Evolutionary conservation across 345 rosid species (phyloP).

Genomic region (Raphanus sativus): DNA sequence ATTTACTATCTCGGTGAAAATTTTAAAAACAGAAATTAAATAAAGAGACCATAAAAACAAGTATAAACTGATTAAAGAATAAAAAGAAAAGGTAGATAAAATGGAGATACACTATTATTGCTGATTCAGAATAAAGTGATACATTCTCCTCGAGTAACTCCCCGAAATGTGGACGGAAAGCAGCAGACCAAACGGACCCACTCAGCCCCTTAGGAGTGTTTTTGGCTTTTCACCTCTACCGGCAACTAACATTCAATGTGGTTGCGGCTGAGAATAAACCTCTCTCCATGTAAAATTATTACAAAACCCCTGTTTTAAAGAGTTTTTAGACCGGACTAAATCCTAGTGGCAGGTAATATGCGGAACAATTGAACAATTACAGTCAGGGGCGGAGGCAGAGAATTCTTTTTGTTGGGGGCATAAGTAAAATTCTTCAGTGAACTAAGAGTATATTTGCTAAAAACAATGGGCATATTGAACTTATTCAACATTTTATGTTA

Average conservation of each 20-base stretch:
- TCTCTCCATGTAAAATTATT: neutral
- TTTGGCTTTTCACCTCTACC: neutral
- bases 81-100: neutral
- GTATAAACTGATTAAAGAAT: neutral
- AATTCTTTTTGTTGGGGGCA: no score
- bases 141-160: slow-evolving; percentile 39
- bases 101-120: slow-evolving; percentile 6
- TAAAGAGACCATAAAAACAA: neutral
- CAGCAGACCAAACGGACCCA: slow-evolving; percentile 26
- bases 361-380: no score
- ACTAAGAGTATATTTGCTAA: no score
- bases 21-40: neutral
- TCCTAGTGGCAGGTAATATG: no score
- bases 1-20: neutral
- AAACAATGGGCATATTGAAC: no score
- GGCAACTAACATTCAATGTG: slow-evolving; percentile 2
- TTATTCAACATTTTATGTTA: no score
- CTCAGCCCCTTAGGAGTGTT: neutral
- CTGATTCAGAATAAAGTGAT: slow-evolving; percentile 22
- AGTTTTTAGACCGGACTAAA: neutral
- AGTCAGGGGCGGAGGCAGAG: no score
- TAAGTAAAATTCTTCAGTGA: no score
- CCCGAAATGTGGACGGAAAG: slow-evolving; percentile 33
- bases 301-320: neutral
- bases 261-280: neutral